Base-by-base conservation (phyloP, 345 rosid species). In the Mallotus nudiflorus region DNA sequence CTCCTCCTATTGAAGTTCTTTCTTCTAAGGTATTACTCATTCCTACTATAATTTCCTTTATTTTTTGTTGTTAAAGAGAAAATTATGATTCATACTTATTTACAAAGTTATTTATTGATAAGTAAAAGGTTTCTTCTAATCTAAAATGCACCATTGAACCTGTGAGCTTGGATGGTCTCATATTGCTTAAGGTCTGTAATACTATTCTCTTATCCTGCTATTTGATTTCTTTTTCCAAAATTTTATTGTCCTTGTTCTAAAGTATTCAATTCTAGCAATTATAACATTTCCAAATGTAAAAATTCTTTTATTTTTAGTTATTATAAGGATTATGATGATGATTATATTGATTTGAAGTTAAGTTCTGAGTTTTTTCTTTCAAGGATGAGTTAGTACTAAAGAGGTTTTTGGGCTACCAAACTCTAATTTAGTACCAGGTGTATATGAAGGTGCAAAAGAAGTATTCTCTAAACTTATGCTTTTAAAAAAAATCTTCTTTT, bases 381-480 rank as follows among this genome's bases (percentile, higher is more conserved):
- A 93, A 96, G 98, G 97, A 44, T 88, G 95, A 56, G 93, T 86
- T 78, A 90, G 89, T 69, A 88, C 97, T 40, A 89, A 83, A 67
- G 95, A 88, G 64, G 97, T 94, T 65, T 82, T 94, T 15, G 90
- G 95, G 44, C 79, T 94, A 75, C 91, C 96, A 49, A 86, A 91
- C 69, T 90, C 96, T 1, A 96, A 94, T 80, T 85, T 94, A 68
- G 93, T 94, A 61, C 97, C 97, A 27, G 98, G 98, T 51, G 86
- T 88, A 6, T 94, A 94, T 67, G 98, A 94, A 93, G 98, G 98
- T 91, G 28, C 39, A 53, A 19, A 12, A 35, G 15, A 18, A 20
- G 35, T 61, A 11, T 24, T 39, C 18, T 37, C 20, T 28, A 18
- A 57, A 59, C 37, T 18, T 48, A 39, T 61, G 25, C 19, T n/a